Evolutionary conservation across 1,284 basidiomycete species (phyloP).

Genomic region (Somion occarium): DNA sequence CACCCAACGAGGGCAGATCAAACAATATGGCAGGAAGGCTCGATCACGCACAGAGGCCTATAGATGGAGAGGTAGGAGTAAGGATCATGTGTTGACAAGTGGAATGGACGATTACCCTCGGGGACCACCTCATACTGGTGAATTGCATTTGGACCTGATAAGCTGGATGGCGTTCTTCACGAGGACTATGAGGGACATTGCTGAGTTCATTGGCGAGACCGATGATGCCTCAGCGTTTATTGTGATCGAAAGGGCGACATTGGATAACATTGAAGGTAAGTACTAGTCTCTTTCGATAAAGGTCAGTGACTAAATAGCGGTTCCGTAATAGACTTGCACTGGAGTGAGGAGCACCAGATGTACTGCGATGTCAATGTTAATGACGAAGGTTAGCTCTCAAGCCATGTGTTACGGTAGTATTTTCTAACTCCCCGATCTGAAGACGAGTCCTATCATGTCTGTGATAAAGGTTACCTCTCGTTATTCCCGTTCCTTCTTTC

Average conservation of each 20-base stretch:
- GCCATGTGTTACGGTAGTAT: constrained; percentile 3
- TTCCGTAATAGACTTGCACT: constrained; percentile 79
- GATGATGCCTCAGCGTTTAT: constrained; percentile 78
- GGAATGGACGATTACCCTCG: constrained; percentile 96
- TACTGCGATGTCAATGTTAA: constrained; percentile 89
- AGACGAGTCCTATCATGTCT: constrained; percentile 90
- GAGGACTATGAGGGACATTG: constrained; percentile 83
- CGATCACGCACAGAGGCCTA: constrained; percentile 87
- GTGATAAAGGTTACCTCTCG: constrained; percentile 89
- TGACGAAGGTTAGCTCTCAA: constrained; percentile 59
- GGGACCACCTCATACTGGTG: constrained; percentile 82
- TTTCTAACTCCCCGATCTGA: constrained; percentile 6
- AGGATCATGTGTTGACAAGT: constrained; percentile 85
- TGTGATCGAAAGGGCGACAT: constrained; percentile 74
- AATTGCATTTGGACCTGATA: constrained; percentile 89
- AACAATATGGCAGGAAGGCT: constrained; percentile 80
- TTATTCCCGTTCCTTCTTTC: constrained; percentile 88
- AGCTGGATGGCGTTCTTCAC: constrained; percentile 96
- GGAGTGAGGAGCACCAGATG: constrained; percentile 86
- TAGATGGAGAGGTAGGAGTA: constrained; percentile 89
- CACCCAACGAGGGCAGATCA: constrained; percentile 90
- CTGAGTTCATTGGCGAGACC: constrained; percentile 75
- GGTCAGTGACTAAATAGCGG: neutral
- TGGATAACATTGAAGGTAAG: constrained; percentile 84
- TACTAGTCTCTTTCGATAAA: constrained; percentile 3